phyloP scores from a whole-genome alignment of 345 rosid genomes.

The Aquilaria sinensis region DNA sequence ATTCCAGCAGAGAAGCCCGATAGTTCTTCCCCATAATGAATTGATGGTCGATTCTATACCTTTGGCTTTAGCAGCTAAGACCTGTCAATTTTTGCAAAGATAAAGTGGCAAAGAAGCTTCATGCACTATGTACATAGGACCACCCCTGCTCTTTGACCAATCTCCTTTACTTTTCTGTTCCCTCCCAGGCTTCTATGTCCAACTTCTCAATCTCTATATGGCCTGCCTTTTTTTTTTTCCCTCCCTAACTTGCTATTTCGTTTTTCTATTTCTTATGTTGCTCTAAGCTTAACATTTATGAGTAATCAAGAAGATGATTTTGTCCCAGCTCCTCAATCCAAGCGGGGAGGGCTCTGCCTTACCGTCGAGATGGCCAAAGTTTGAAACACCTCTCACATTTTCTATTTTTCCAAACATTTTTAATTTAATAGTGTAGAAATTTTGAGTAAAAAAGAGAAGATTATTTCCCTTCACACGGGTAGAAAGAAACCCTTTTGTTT shows the following conservation, averaged over 20 bases:
- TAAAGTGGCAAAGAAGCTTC: conserved; percentile 9
- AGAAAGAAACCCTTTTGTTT: no score
- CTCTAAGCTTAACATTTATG: background rate
- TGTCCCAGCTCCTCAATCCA: no score
- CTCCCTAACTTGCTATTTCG: background rate
- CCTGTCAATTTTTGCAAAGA: conserved; percentile 4
- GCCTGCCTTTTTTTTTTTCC: background rate
- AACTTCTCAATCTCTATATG: background rate
- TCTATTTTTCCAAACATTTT: background rate
- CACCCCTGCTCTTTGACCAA: conserved; percentile 1
- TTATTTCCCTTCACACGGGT: no score
- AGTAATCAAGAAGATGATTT: no score
- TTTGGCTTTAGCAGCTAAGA: no score
- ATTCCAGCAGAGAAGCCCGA: no score
- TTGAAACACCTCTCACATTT: background rate
- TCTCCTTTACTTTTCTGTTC: background rate
- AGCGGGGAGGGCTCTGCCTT: no score
- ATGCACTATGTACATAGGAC: background rate
- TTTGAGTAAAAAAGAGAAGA: no score
- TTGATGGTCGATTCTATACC: no score
- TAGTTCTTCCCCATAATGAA: no score
- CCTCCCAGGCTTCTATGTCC: background rate
- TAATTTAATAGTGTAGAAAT: background rate
- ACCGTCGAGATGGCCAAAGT: background rate
- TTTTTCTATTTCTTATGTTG: conserved; percentile 2